Conservation (phyloP, 2,329 filamentous ascomycete genomes). For the Plectosphaerella cucumerina region DNA sequence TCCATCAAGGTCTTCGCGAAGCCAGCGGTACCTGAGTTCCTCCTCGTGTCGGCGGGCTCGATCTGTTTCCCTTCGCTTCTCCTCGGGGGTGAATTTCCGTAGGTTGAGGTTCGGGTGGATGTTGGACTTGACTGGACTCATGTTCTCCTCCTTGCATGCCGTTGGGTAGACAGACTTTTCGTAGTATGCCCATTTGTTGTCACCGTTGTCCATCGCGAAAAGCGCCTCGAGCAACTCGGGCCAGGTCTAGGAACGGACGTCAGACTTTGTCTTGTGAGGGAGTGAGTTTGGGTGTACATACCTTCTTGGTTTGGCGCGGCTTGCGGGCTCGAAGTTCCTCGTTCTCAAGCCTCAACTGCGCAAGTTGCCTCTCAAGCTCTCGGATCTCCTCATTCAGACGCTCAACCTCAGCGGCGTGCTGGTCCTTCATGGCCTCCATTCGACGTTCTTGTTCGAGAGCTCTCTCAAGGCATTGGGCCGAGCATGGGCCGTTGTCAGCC, state of each 20-base stretch:
- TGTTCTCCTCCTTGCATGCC: constrained; percentile 30
- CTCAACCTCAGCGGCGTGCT: too few species aligned
- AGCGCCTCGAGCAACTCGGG: neutral
- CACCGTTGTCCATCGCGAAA: neutral
- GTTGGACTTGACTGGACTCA: constrained; percentile 11
- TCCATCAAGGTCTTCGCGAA: neutral
- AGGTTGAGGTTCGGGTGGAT: constrained; percentile 25
- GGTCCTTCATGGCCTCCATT: too few species aligned
- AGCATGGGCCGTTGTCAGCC: too few species aligned
- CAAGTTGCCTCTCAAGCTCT: neutral
- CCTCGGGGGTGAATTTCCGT: neutral
- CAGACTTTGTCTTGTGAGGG: neutral
- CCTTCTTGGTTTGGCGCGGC: neutral
- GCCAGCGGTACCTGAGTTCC: too few species aligned
- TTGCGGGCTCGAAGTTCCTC: neutral
- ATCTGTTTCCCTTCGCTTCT: neutral
- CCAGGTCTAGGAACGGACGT: neutral
- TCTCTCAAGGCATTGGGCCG: too few species aligned
- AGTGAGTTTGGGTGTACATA: neutral
- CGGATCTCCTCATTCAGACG: too few species aligned
- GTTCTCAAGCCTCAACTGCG: neutral
- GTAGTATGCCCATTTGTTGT: too few species aligned
- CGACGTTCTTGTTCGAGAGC: too few species aligned
- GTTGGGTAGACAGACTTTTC: constrained; percentile 13
- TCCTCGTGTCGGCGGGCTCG: too few species aligned